Conservation (phyloP, 371 early-diverging fungal species). For the Apophysomyces variabilis region DNA sequence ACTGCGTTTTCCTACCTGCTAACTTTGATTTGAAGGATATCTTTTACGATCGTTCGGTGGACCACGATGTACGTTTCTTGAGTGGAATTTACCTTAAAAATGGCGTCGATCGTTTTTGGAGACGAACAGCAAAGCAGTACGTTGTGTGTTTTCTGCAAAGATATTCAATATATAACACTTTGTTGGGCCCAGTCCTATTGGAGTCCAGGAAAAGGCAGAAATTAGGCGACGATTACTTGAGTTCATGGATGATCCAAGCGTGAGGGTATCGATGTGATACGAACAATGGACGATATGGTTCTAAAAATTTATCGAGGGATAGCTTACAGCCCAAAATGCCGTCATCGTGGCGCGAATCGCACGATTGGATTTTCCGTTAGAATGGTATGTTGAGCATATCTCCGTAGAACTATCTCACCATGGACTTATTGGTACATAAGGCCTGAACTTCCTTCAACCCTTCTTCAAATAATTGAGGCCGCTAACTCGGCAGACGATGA, state of each 20-base stretch:
- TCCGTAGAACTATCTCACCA: not conserved
- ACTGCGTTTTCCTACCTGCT: not conserved
- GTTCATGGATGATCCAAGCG: constrained; percentile 69
- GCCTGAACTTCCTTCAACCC: constrained; percentile 71
- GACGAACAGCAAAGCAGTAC: constrained; percentile 77
- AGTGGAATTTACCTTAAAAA: constrained; percentile 87
- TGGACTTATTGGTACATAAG: constrained; percentile 27
- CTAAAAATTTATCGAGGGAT: not conserved
- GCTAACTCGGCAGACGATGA: constrained; percentile 41
- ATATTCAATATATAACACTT: not conserved
- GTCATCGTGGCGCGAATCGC: constrained; percentile 80
- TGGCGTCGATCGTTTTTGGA: constrained; percentile 90
- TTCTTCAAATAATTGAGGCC: constrained; percentile 68
- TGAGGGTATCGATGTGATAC: constrained; percentile 52
- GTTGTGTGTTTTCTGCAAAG: constrained; percentile 9
- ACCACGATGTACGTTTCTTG: constrained; percentile 74
- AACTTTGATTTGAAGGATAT: constrained; percentile 61
- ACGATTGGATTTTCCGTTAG: constrained; percentile 78
- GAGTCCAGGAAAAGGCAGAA: constrained; percentile 67
- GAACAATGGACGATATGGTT: not conserved
- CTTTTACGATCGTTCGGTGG: constrained; percentile 68
- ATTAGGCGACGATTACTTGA: constrained; percentile 66
- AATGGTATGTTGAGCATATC: constrained; percentile 63
- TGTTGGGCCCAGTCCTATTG: constrained; percentile 56
- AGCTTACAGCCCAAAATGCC: constrained; percentile 80